Conservation (phyloP, 495 filamentous ascomycete genomes). For the Podospora australis region DNA sequence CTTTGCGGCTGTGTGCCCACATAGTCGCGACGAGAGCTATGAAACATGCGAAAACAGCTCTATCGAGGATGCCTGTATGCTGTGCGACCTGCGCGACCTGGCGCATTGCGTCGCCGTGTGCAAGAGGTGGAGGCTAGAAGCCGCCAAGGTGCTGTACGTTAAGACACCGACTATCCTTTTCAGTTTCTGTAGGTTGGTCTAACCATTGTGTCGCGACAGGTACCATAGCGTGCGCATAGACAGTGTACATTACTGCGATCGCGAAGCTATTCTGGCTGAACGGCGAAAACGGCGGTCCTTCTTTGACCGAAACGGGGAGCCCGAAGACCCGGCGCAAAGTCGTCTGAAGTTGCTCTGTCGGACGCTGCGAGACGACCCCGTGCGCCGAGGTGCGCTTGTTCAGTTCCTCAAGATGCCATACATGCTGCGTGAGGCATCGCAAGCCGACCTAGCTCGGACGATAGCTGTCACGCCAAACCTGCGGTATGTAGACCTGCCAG, state of each 20-base stretch:
- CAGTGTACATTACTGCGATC: conserved; percentile 87
- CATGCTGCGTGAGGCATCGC: conserved; percentile 86
- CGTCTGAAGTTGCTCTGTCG: conserved; percentile 73
- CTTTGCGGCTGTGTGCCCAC: conserved; percentile 78
- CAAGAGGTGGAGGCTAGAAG: conserved; percentile 60
- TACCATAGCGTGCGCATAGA: conserved; percentile 91
- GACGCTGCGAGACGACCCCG: conserved; percentile 66
- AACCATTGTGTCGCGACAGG: conserved; percentile 38
- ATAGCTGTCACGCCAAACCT: conserved; percentile 81
- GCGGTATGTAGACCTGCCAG: conserved; percentile 85
- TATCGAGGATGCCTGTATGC: conserved; percentile 82
- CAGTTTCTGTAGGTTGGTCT: conserved; percentile 4
- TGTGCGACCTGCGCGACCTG: conserved; percentile 90
- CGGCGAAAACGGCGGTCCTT: conserved; percentile 68
- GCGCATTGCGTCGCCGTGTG: conserved; percentile 69
- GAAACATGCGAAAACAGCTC: conserved; percentile 75
- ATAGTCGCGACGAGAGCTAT: conserved; percentile 68
- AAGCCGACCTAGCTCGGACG: conserved; percentile 74
- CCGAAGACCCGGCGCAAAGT: conserved; percentile 68
- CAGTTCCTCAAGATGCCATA: conserved; percentile 86
- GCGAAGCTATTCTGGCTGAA: conserved; percentile 71
- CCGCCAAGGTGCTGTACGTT: conserved; percentile 51
- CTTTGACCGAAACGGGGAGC: conserved; percentile 67
- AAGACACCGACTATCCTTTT: conserved; percentile 13
- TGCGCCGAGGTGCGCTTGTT: conserved; percentile 57